Percentiles rank a stretch among this genome's conserved stretches.
These are phyloP conservation scores for Trametes elegans DNA, from an alignment of 768 basidiomycete genomes.

Conservation along the genomic window DNA sequence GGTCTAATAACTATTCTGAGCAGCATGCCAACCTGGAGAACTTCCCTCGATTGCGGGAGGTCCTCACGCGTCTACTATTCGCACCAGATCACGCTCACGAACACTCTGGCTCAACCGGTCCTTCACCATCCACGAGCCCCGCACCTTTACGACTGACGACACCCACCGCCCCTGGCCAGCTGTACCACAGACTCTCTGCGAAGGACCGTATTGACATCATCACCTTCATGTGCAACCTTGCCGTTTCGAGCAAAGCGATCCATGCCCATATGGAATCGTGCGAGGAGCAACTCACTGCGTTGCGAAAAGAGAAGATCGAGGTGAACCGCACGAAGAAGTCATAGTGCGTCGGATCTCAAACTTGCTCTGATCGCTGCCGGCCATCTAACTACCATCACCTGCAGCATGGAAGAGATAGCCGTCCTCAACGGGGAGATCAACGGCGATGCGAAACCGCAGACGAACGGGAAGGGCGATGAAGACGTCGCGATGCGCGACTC, in stretches of 20 bases:
- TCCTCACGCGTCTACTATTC: constrained; percentile 73
- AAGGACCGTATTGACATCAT: constrained; percentile 84
- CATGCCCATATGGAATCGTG: constrained; percentile 88
- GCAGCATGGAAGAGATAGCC: constrained; percentile 73
- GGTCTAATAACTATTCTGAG: constrained; percentile 2
- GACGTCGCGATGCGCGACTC: constrained; percentile 62
- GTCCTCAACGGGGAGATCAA: constrained; percentile 54
- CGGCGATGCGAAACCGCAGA: constrained; percentile 21
- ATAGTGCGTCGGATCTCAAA: constrained; percentile 52
- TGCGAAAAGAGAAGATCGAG: constrained; percentile 95
- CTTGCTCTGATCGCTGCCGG: too few relatives aligned
- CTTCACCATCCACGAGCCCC: constrained; percentile 48
- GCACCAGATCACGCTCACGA: constrained; percentile 53
- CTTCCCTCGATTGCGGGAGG: constrained; percentile 69
- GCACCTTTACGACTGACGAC: constrained; percentile 36
- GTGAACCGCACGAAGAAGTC: constrained; percentile 88
- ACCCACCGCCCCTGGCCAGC: constrained; percentile 55
- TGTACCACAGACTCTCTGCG: constrained; percentile 71
- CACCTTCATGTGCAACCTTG: constrained; percentile 85
- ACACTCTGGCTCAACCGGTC: constrained; percentile 44
- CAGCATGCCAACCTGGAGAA: constrained; percentile 74
- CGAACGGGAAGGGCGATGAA: constrained; percentile 38
- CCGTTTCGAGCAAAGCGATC: constrained; percentile 85
- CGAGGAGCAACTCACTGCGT: constrained; percentile 85
- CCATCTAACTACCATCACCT: not conserved